phyloP scores from a whole-genome alignment of 805 yeast species.

The Sungouiella thailandica region DNA sequence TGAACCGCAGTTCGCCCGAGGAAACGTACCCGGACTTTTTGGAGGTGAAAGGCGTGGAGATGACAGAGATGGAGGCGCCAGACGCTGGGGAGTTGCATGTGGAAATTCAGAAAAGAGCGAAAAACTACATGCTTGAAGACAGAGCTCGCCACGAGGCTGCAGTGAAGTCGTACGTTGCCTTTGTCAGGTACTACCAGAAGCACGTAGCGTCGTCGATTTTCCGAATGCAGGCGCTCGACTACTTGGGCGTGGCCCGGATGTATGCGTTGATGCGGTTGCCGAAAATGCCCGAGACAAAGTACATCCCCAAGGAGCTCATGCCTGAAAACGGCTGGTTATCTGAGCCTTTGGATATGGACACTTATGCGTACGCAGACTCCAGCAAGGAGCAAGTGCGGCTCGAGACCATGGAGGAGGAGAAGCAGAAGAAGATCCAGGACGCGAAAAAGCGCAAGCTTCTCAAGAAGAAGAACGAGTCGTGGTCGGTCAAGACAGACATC shows the following conservation, averaged over 20 bases:
- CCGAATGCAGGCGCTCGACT: constrained; percentile 66
- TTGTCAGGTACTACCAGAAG: constrained; percentile 75
- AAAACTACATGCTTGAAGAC: constrained; percentile 63
- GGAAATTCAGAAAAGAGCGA: constrained; percentile 19
- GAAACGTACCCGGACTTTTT: constrained; percentile 77
- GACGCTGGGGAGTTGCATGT: constrained; percentile 22
- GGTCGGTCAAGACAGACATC: constrained; percentile 69
- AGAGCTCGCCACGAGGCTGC: constrained; percentile 80
- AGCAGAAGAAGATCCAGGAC: constrained; percentile 30
- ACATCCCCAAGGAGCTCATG: constrained; percentile 41
- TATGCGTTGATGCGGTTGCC: constrained; percentile 85
- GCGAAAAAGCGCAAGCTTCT: constrained; percentile 41
- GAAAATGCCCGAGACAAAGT: constrained; percentile 83
- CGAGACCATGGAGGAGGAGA: constrained; percentile 49
- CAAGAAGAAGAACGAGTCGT: constrained; percentile 57
- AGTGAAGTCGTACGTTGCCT: constrained; percentile 75
- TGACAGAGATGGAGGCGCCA: constrained; percentile 38
- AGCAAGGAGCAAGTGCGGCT: constrained; percentile 60
- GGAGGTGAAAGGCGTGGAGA: constrained; percentile 56
- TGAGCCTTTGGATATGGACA: constrained; percentile 58
- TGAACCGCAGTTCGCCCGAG: constrained; percentile 69
- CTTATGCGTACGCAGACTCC: constrained; percentile 57
- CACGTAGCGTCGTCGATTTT: constrained; percentile 88
- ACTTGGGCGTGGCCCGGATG: constrained; percentile 63
- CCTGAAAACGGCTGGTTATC: constrained; percentile 74